phyloP scores from a whole-genome alignment of 768 basidiomycete genomes.

The Candolleomyces aberdarensis region DNA sequence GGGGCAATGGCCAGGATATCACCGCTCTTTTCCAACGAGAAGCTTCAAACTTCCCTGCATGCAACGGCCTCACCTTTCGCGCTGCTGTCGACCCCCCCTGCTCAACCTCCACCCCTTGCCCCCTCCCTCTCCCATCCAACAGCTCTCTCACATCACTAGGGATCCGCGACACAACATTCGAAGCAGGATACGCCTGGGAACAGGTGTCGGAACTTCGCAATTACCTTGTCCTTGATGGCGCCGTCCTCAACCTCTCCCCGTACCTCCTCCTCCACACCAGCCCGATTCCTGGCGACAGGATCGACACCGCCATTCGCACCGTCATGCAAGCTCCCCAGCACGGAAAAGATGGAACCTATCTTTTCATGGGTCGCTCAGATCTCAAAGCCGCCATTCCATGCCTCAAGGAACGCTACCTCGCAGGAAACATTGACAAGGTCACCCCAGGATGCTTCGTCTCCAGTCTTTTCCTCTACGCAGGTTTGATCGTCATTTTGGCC shows the following conservation, averaged over 20 bases:
- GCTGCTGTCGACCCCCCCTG: constrained; percentile 80
- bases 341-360: constrained; percentile 87
- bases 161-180: constrained; percentile 60
- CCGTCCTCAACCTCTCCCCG: constrained; percentile 88
- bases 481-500: constrained; percentile 86
- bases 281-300: constrained; percentile 65
- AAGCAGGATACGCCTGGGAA: constrained; percentile 89
- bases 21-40: constrained; percentile 79
- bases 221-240: constrained; percentile 89
- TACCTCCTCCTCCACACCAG: constrained; percentile 75
- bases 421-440: constrained; percentile 95
- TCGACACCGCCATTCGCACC: constrained; percentile 82
- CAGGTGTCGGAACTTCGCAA: constrained; percentile 71
- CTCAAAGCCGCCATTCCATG: constrained; percentile 74
- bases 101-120: constrained; percentile 46
- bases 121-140: constrained; percentile 57
- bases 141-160: constrained; percentile 59
- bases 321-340: constrained; percentile 51
- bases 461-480: constrained; percentile 82
- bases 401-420: constrained; percentile 80
- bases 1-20: constrained; percentile 80
- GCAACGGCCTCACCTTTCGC: constrained; percentile 57
- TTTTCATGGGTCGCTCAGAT: constrained; percentile 72
- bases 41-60: constrained; percentile 62
- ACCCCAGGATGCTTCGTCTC: constrained; percentile 95